Percentiles rank a stretch among this genome's conserved stretches.
These are phyloP conservation scores for Ceratobasidium sp. DNA, from an alignment of 1,284 basidiomycete species.

Conservation along the genomic window DNA sequence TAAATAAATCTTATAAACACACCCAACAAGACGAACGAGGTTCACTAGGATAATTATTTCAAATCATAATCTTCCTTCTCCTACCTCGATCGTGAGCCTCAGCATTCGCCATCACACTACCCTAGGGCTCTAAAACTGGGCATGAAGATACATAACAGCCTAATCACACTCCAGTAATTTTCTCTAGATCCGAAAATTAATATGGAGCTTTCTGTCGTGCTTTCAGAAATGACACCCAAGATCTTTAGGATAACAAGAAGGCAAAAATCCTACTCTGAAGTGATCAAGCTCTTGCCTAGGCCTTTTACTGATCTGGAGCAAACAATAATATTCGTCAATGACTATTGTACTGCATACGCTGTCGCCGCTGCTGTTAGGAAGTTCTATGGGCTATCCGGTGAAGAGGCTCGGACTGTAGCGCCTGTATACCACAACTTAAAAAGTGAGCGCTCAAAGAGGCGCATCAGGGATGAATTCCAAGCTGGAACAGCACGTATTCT, in stretches of 20 bases:
- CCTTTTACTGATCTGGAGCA: background rate
- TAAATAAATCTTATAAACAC: too few relatives aligned
- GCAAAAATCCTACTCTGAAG: background rate
- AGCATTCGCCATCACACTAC: background rate
- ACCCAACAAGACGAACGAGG: background rate
- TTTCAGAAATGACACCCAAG: too few relatives aligned
- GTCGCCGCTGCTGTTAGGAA: background rate
- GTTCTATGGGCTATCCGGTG: background rate
- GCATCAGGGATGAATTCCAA: background rate
- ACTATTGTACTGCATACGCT: background rate
- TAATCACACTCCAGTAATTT: background rate
- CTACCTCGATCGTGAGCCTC: background rate
- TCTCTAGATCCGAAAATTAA: background rate
- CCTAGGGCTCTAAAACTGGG: background rate
- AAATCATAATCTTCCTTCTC: background rate
- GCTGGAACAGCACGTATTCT: background rate
- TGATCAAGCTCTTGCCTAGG: background rate
- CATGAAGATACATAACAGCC: background rate
- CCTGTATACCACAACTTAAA: background rate
- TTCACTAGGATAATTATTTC: background rate
- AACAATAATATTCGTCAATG: conserved; percentile 11
- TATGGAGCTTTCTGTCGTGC: background rate
- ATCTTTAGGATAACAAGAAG: background rate
- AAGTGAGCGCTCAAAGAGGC: background rate
- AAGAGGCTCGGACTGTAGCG: background rate